These are phyloP conservation scores for Aspergillus leporis DNA, from an alignment of 495 filamentous ascomycete genomes.

Conservation along the genomic window DNA sequence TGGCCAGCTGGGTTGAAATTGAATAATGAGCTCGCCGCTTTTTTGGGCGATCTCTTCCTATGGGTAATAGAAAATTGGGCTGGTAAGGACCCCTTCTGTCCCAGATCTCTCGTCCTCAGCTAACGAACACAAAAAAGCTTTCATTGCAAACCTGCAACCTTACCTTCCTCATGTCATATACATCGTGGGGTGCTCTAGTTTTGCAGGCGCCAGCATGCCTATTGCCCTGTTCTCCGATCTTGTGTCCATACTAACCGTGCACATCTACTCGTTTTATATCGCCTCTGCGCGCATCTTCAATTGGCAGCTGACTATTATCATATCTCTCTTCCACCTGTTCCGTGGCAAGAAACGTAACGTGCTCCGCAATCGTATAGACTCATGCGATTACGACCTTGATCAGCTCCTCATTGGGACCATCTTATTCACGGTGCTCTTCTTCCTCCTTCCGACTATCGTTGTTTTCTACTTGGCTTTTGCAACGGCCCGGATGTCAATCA, in stretches of 20 bases:
- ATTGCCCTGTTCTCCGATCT: constrained; percentile 96
- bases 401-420: constrained; percentile 96
- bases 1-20: constrained; percentile 98
- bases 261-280: constrained; percentile 98
- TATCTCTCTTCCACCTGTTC: constrained; percentile 96
- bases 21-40: constrained; percentile 90
- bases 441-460: constrained; percentile 88
- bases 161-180: constrained; percentile 83
- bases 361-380: constrained; percentile 93
- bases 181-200: constrained; percentile 91
- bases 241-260: constrained; percentile 85
- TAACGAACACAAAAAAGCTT: constrained; percentile 50
- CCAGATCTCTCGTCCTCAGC: background rate
- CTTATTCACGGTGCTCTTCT: constrained; percentile 93
- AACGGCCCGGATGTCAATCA: constrained; percentile 89
- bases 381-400: constrained; percentile 98
- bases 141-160: constrained; percentile 72
- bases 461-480: constrained; percentile 98
- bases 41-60: constrained; percentile 90
- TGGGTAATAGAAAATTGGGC: constrained; percentile 99
- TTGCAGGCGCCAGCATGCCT: constrained; percentile 94
- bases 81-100: constrained; percentile 45
- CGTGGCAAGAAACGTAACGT: constrained; percentile 98
- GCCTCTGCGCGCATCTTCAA: constrained; percentile 95
- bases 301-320: constrained; percentile 95